phyloP scores from a whole-genome alignment of 2,329 filamentous ascomycete species.

The Alternaria sp. region DNA sequence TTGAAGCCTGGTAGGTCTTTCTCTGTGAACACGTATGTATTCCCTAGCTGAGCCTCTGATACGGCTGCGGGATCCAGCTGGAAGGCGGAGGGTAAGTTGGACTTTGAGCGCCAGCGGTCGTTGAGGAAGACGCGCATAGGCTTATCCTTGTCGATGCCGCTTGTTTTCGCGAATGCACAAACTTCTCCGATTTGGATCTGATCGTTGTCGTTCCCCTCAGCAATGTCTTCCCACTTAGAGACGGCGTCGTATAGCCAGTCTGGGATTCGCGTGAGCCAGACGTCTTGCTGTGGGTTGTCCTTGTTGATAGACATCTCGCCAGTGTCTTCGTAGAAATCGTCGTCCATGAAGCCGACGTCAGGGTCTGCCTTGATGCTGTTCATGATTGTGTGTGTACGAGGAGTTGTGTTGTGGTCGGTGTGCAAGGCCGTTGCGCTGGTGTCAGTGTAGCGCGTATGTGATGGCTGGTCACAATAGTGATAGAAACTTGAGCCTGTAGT shows the following conservation, averaged over 20 bases:
- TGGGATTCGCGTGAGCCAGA: slow-evolving; percentile 53
- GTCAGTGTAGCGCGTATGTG: background rate
- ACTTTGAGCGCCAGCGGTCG: slow-evolving; percentile 70
- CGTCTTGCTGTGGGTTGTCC: slow-evolving; percentile 37
- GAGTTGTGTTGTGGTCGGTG: background rate
- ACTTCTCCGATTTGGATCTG: slow-evolving; percentile 52
- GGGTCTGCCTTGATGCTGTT: slow-evolving; percentile 54
- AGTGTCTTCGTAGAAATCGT: slow-evolving; percentile 56
- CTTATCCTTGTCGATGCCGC: slow-evolving; percentile 38
- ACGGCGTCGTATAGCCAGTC: slow-evolving; percentile 52
- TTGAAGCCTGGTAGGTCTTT: slow-evolving; percentile 85
- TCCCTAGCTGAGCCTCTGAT: slow-evolving; percentile 71
- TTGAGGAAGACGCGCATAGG: slow-evolving; percentile 74
- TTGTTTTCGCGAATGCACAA: slow-evolving; percentile 38
- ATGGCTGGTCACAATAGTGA: background rate
- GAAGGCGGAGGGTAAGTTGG: slow-evolving; percentile 86
- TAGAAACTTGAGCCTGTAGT: background rate
- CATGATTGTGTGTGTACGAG: slow-evolving; percentile 32
- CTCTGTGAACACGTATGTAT: slow-evolving; percentile 92
- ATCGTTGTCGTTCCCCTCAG: slow-evolving; percentile 50
- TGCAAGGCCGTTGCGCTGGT: background rate
- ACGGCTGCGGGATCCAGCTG: slow-evolving; percentile 68
- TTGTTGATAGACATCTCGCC: slow-evolving; percentile 53
- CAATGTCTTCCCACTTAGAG: slow-evolving; percentile 48
- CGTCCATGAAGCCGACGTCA: slow-evolving; percentile 51